Base-by-base conservation (phyloP, 2,329 filamentous ascomycete genomes). In the Pyrenochaeta sp. region DNA sequence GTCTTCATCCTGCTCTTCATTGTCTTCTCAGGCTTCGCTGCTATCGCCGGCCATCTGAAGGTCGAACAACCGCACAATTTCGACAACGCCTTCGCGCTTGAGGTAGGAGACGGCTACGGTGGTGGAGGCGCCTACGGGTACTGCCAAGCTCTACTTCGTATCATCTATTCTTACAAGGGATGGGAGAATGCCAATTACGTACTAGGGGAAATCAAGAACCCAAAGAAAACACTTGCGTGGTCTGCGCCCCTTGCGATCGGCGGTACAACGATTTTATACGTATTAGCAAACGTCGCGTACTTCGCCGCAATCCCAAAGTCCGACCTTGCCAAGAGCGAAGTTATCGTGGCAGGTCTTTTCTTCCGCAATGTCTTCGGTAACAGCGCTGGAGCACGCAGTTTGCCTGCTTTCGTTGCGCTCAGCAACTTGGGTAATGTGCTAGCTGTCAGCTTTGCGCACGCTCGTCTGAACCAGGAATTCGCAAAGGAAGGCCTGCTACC, bases 401-500 rank as follows among this genome's bases (percentile, higher is more conserved):
- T 77, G 8, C 73, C 74, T 0, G 85, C 82, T 0, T 86, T 89
- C 51, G 85, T 89, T 0, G 86, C 86, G 0, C 70, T 89, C 34
- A 87, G 84, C 50, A 87, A 87, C 61, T 67, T 89, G 47, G 87
- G 87, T 6, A 89, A 89, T 50, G 85, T 90, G 0, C 76, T 89
- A 8, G 84, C 85, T 22, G 83, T 88, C 45, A 86, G 82, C 56
- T 89, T 88, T 64, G 82, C 85, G 0, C 85, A 88, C 52, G 78
- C 86, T 0, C 81, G 86, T 0, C 65, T 88, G 9, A 88, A 86
- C 63, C 86, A 88, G 62, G 89, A 91, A 72, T 79, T 91, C 44
- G 90, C 86, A 0, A 90, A 90, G 67, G 89, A 92, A 67, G 88
- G 88, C 0, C 78, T 91, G 5, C 69, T 91, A 13, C 90, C 90